A percentile compares a stretch with the other conserved stretches of the same genome.
These are phyloP conservation scores for Leccinum subfulvum DNA, from an alignment of 1,284 basidiomycete genomes.

Conservation along the genomic window DNA sequence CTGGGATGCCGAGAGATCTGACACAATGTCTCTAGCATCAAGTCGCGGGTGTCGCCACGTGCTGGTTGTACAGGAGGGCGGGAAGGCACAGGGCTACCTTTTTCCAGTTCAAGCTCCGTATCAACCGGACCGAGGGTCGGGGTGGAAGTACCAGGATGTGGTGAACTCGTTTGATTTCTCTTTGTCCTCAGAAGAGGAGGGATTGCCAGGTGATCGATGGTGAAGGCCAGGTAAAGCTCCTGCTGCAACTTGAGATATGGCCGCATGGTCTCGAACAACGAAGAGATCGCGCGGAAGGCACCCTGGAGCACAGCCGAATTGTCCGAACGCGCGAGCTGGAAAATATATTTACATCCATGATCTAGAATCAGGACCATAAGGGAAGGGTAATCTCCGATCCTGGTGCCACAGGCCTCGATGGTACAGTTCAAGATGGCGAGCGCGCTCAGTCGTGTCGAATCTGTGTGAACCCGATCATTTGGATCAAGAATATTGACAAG, in stretches of 20 bases:
- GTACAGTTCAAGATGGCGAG: slow-evolving; percentile 88
- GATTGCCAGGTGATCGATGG: slow-evolving; percentile 84
- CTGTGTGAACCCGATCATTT: slow-evolving; percentile 91
- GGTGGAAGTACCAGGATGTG: slow-evolving; percentile 49
- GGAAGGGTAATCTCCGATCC: slow-evolving; percentile 75
- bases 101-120: slow-evolving; percentile 47
- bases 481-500: slow-evolving; percentile 95
- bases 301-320: slow-evolving; percentile 77
- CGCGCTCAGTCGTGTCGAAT: slow-evolving; percentile 90
- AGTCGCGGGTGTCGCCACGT: slow-evolving; percentile 83
- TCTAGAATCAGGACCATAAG: slow-evolving; percentile 77
- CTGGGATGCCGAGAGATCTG: slow-evolving; percentile 77
- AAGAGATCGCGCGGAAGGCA: slow-evolving; percentile 83
- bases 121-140: slow-evolving; percentile 45
- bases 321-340: slow-evolving; percentile 93
- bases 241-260: slow-evolving; percentile 92
- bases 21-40: slow-evolving; percentile 86
- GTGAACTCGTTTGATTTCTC: slow-evolving; percentile 41
- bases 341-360: slow-evolving; percentile 92
- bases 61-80: slow-evolving; percentile 69
- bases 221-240: slow-evolving; percentile 92
- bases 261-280: slow-evolving; percentile 87
- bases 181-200: slow-evolving; percentile 37
- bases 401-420: slow-evolving; percentile 81
- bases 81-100: slow-evolving; percentile 51